Evolutionary conservation across 345 rosid genomes (phyloP), one percentile per base, ranked within the genome.

Genomic region (Eucalyptus cloeziana): DNA sequence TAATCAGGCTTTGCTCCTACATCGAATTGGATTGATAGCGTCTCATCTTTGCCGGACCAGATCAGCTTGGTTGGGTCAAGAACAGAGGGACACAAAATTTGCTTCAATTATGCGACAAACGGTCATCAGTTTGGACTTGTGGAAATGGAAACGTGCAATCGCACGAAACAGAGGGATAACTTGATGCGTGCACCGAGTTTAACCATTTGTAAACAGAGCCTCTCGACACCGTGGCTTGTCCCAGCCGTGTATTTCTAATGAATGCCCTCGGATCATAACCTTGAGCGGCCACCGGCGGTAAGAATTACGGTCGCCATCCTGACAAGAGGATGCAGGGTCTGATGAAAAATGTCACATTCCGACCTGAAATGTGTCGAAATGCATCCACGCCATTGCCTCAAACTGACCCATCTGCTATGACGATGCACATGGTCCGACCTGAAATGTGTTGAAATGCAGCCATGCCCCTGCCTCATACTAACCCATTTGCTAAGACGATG

Each of bases 251-350:
- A 71, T 3, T 21, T 21, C 45, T 19, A 71, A 37, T 0, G 1
- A 76, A 43, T 76, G 47, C 47, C 83, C 83, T 33, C 15, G 30
- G 27, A 40, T 21, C 83, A 40, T 76, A 40, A 40, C 47, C 30
- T 22, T 6, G 83, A 2, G 15, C 0, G 8, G 24, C 16, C 1
- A 7, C 4, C 5, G 5, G 21, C 5, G 0, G 13, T 11, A 37
- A 76, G 22, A 19, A 19, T 76, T 40, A 76, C 0, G 1, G 27
- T 37, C 15, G 8, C 83, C 15, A 15, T n/a, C 76, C 10, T n/a
- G 15, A 64, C 40, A n/a, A n/a, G 40, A n/a, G 10, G 40, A 3
- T 14, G 47, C 13, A 4, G 83, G 45, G 13, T 21, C 45, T 11
- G 45, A 76, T 76, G 25, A 24, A 76, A 71, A 76, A 37, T 44